phyloP scores from a whole-genome alignment of 768 basidiomycete genomes.

The Suillus occidentalis region DNA sequence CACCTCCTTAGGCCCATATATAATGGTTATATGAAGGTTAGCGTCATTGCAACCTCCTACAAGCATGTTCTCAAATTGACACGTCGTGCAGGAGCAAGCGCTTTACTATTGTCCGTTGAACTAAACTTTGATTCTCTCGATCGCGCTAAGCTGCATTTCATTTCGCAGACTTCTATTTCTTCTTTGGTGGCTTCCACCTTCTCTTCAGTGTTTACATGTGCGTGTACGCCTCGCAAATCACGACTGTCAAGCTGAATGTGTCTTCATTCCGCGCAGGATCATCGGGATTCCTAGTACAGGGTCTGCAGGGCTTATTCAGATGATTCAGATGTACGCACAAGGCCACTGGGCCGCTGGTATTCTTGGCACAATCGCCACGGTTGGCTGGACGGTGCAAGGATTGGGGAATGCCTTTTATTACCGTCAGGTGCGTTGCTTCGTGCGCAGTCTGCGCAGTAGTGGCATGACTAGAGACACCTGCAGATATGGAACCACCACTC shows the following conservation, averaged over 20 bases:
- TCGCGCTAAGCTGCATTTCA: constrained; percentile 11
- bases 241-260: constrained; percentile 25
- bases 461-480: constrained; percentile 10
- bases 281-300: constrained; percentile 96
- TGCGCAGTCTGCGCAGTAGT: constrained; percentile 17
- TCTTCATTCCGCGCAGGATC: constrained; percentile 54
- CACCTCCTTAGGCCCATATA: constrained; percentile 75
- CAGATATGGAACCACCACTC: constrained; percentile 79
- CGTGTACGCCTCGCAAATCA: constrained; percentile 28
- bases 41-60: constrained; percentile 18
- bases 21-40: constrained; percentile 95
- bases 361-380: constrained; percentile 75
- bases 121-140: constrained; percentile 25
- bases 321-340: constrained; percentile 73
- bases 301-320: constrained; percentile 93
- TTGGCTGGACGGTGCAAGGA: constrained; percentile 88
- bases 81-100: constrained; percentile 74
- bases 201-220: constrained; percentile 91
- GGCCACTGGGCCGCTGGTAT: constrained; percentile 79
- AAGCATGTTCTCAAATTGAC: constrained; percentile 28
- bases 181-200: constrained; percentile 95
- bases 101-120: constrained; percentile 81
- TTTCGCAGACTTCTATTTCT: constrained; percentile 85
- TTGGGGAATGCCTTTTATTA: constrained; percentile 80
- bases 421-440: constrained; percentile 54